A percentile compares a stretch with the other conserved stretches of the same genome.
These are phyloP conservation scores for Psidium guajava DNA, from an alignment of 345 rosid genomes.

Conservation along the genomic window DNA sequence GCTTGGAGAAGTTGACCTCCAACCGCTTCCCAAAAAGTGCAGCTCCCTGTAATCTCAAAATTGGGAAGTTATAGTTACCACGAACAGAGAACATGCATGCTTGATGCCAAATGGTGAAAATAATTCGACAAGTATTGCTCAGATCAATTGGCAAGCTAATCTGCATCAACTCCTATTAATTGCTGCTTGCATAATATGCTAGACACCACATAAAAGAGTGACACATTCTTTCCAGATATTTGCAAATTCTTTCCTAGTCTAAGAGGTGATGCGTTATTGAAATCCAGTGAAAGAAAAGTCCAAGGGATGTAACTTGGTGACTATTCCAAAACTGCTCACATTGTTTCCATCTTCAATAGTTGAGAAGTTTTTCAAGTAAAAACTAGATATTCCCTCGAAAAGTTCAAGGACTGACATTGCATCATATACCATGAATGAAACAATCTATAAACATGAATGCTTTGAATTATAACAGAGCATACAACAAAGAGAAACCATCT, in stretches of 20 bases:
- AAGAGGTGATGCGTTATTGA: neutral
- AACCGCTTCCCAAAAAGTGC: conserved; percentile 79
- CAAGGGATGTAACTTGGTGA: neutral
- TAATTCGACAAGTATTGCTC: neutral
- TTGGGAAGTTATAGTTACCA: neutral
- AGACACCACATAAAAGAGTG: neutral
- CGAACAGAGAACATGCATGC: neutral
- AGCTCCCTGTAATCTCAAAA: conserved; percentile 45
- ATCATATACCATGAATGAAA: neutral
- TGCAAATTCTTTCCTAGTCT: neutral
- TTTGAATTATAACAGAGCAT: neutral
- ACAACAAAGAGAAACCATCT: neutral
- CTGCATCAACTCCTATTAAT: neutral
- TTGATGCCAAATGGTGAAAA: neutral
- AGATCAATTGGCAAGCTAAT: neutral
- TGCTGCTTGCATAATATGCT: neutral
- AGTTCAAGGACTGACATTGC: neutral
- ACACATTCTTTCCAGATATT: neutral
- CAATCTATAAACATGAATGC: neutral
- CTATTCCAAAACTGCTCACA: neutral
- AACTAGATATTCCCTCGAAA: neutral
- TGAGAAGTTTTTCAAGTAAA: neutral
- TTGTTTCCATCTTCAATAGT: neutral
- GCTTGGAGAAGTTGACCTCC: conserved; percentile 95
- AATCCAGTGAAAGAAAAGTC: neutral